Base-by-base conservation (phyloP, 75 land plant genomes). In the Pinus tabuliformis region DNA sequence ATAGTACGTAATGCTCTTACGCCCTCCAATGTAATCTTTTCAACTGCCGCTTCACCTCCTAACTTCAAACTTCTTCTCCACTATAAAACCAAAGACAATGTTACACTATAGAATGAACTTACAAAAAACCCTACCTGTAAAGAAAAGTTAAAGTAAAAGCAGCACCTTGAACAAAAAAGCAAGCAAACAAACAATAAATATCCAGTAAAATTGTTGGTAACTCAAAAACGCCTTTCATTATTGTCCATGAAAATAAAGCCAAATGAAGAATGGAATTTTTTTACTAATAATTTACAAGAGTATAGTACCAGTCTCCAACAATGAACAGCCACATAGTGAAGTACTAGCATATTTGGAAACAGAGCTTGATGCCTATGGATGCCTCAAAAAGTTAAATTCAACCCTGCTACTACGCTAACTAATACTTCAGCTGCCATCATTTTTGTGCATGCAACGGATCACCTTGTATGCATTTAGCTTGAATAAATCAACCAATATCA, bases 31-130 rank as follows among this genome's bases (percentile, higher is more conserved):
- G 98, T 94, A 62, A 88, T 80, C 17, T 86, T 85, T 56, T 94
- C 99, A 70, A 94, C 97, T 17, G 93, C 91, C 71, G 83, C 81
- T 82, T 96, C 99, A 83, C 99, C 91, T 57, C 87, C 84, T 59
- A 96, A 86, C 83, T 92, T 91, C 76, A 96, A 82, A 24, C 92
- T 92, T 72, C 88, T 91, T 77, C 99, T 83, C 99, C 99, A 96
- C 99, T 96, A 75, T 42, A 81, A 82, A 26, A 60, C 54, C 37
- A 57, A 73, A 56, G 22, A 24, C 42, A 66, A 3, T 66, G 54
- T 49, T 49, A 49, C 9, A 49, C 1, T 49, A 49, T 49, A 49
- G 21, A 20, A 42, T 4, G 11, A 5, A 68, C 17, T 42, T 42
- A n/a, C n/a, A 68, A 0, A 68, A 68, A 68, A n/a, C 3, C 42